Base-by-base conservation (phyloP, 2,329 filamentous ascomycete genomes). In the Cladosporium sphaerospermum region DNA sequence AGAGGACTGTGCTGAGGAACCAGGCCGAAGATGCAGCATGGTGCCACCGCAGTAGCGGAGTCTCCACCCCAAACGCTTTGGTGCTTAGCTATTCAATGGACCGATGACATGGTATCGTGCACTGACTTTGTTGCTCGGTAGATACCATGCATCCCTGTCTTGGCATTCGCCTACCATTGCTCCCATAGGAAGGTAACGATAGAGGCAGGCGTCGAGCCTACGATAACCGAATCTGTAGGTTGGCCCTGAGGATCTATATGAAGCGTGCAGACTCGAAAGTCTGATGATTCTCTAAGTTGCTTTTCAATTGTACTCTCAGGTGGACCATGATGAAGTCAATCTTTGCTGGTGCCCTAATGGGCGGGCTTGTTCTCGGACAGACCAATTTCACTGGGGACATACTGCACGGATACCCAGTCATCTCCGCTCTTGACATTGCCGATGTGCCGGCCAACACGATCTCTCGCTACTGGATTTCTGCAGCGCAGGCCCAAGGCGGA, bases 401-500 rank as follows among this genome's bases (percentile, higher is more conserved):
- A 23, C 46, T 61, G 13, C 55, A 57, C 49, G 59, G 59, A 40
- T 57, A 60, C 39, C 57, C 56, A 11, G 54, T 61, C 46, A 60
- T 60, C 32, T 56, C 56, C 23, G 47, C 54, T 18, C 46, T 71
- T n/a, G 63, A 70, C 41, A 61, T 72, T 34, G 61, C 62, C 4
- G 64, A 70, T 44, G 64, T 71, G 4, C 69, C 69, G 1, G 54
- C 64, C n/a, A 64, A 65, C 50, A 63, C 64, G 3, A 61, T 71
- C 3, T 67, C 67, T 1, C 63, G 65, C 36, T 71, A 69, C 57
- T 71, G 69, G 57, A 57, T 72, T 37, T 64, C 68, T 23, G 68
- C 68, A 16, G 67, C 66, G 4, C 67, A 69, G 45, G 62, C 69
- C 53, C 69, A 71, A 62, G 68, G 68, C 28, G 69, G 69, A n/a